Evolutionary conservation across 345 rosid species (phyloP).

Genomic region (Dipteronia sinensis): DNA sequence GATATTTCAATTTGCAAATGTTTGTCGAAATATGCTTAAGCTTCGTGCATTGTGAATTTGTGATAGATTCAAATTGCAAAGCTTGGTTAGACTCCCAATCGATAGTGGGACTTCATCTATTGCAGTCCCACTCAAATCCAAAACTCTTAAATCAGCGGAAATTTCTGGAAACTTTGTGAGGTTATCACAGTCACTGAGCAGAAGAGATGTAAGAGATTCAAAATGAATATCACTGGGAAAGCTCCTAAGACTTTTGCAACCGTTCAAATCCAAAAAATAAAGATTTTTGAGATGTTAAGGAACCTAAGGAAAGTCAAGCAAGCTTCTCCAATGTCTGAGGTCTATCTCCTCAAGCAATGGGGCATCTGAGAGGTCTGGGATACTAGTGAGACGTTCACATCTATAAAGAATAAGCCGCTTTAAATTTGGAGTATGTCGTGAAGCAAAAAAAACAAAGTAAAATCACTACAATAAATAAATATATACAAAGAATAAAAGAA

Average conservation of each 20-base stretch:
- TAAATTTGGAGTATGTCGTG: too few relatives aligned
- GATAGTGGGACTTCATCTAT: constrained; percentile 35
- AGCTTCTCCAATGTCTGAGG: neutral
- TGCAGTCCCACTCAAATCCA: constrained; percentile 24
- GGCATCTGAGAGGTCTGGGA: neutral
- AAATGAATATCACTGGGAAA: constrained; percentile 20
- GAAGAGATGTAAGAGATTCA: neutral
- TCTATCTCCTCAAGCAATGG: neutral
- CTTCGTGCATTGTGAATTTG: too few relatives aligned
- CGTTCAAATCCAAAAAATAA: neutral
- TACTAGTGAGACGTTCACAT: neutral
- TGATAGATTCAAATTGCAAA: too few relatives aligned
- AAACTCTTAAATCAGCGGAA: constrained; percentile 18
- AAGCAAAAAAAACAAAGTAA: too few relatives aligned
- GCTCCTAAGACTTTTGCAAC: neutral
- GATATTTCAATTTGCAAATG: too few relatives aligned
- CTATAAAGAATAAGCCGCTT: neutral
- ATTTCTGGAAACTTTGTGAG: constrained; percentile 28
- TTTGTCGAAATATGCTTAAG: too few relatives aligned
- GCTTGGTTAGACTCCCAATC: constrained; percentile 16
- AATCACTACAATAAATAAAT: too few relatives aligned
- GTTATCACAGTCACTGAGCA: constrained; percentile 28
- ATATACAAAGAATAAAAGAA: too few relatives aligned
- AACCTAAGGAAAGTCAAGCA: too few relatives aligned
- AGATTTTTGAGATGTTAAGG: too few relatives aligned